A percentile compares a stretch with the other conserved stretches of the same genome.
Evolutionary conservation across 768 basidiomycete species (phyloP).

Genomic region (Psilocybe azurescens): DNA sequence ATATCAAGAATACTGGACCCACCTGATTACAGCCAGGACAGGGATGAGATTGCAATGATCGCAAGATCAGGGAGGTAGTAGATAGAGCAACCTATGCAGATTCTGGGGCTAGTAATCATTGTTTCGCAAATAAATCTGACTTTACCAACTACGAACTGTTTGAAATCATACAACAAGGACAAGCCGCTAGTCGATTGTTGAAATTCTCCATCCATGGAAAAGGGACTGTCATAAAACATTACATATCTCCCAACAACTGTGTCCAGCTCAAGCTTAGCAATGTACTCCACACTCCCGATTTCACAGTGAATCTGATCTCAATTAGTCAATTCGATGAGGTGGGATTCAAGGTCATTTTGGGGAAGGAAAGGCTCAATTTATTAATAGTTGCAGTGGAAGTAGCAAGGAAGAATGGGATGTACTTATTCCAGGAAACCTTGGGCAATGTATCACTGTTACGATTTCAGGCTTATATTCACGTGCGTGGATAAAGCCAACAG

Average conservation of each 20-base stretch:
- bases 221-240: conserved; percentile 22
- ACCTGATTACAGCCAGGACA: not conserved
- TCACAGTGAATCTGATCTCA: conserved; percentile 31
- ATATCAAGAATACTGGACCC: too few species aligned
- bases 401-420: conserved; percentile 8
- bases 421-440: conserved; percentile 23
- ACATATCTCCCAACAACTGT: conserved; percentile 3
- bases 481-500: too few species aligned
- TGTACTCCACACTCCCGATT: conserved; percentile 30
- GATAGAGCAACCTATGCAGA: conserved; percentile 12
- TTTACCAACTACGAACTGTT: conserved; percentile 11
- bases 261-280: conserved; percentile 23
- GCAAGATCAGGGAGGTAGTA: not conserved
- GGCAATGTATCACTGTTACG: not conserved
- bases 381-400: not conserved
- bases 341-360: conserved; percentile 17
- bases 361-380: conserved; percentile 6
- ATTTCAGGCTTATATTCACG: too few species aligned
- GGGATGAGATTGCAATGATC: too few species aligned
- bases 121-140: conserved; percentile 20
- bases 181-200: too few species aligned
- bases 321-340: conserved; percentile 21
- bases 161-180: too few species aligned
- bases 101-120: conserved; percentile 31
- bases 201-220: conserved; percentile 26